Evolutionary conservation across 2,329 filamentous ascomycete genomes (phyloP), one percentile per base, ranked within the genome.

Genomic region (Orbilia oligospora): DNA sequence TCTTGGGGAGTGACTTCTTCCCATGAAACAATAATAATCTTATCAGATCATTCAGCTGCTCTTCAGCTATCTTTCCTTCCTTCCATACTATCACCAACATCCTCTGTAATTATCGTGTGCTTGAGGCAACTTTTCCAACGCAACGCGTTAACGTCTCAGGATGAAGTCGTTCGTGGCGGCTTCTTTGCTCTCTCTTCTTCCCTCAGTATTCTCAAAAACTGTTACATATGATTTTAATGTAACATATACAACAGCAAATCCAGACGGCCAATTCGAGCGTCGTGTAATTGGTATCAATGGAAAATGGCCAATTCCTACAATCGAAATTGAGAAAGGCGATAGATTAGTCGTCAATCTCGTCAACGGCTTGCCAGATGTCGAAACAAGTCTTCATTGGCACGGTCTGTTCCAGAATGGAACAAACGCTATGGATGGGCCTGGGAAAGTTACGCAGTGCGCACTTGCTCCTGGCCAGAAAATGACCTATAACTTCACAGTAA

Each of bases 271-370:
- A 6, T 87, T 87, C 76, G 86, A 88, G 46, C 88, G 92, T 36
- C 87, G 89, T n/a, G 88, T 89, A 2, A 92, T 95, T 82, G 92
- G 91, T 55, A 91, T 96, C 85, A 95, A 96, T 82, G 89, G 89
- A 3, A 84, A 90, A 85, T 93, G 92, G 91, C 93, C 92, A 0
- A 87, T 92, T 66, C 92, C 93, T 0, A 84, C 85, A 27, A 90
- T 93, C 71, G 87, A 88, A 65, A 90, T 88, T 44, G 87, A 87
- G 58, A 85, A 90, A 63, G 91, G 91, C 72, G 91, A 93, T 82
- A 87, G 85, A 22, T 80, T 91, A 64, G 82, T 91, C 75, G 85
- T 91, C 78, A 89, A 89, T 70, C 86, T 88, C 51, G 84, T 86
- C 78, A 92, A 92, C 82, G 84, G 86, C 22, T 85, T 92, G 5